Conservation (phyloP, 345 rosid genomes). For the Syzygium jambos region DNA sequence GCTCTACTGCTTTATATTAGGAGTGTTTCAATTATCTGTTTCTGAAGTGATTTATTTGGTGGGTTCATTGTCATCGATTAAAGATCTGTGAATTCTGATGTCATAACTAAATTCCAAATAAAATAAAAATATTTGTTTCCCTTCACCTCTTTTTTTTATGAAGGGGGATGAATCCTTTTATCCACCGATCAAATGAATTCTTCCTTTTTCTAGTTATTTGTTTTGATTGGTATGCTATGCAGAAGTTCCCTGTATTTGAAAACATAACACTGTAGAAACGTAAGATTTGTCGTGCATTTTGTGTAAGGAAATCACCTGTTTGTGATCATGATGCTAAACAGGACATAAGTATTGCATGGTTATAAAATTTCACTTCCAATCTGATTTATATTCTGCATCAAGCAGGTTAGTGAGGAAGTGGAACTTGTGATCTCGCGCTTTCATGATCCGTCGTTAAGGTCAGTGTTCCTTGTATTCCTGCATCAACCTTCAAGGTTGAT, state of each 20-base stretch:
- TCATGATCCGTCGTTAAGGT: not conserved
- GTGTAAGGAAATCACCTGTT: not conserved
- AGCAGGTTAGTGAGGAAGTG: constrained; percentile 10
- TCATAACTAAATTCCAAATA: not conserved
- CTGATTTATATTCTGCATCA: not conserved
- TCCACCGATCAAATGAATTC: not conserved
- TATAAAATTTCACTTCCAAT: not conserved
- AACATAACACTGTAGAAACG: not conserved
- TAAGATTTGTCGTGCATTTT: not conserved
- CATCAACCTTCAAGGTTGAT: not conserved
- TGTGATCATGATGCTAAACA: not conserved
- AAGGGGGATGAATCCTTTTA: not conserved
- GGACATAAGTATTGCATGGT: not conserved
- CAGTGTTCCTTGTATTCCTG: not conserved
- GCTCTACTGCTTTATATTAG: not conserved
- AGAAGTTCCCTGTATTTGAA: not conserved
- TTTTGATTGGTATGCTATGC: not conserved
- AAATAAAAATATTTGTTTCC: not conserved
- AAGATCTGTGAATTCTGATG: not conserved
- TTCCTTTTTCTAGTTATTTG: not conserved
- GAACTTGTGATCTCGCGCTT: not conserved
- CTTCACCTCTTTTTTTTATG: not conserved
- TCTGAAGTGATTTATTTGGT: not conserved
- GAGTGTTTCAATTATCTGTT: not conserved
- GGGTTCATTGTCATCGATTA: not conserved